Evolutionary conservation across 1,284 basidiomycete species (phyloP).

Genomic region (Trichosporon ovoides): DNA sequence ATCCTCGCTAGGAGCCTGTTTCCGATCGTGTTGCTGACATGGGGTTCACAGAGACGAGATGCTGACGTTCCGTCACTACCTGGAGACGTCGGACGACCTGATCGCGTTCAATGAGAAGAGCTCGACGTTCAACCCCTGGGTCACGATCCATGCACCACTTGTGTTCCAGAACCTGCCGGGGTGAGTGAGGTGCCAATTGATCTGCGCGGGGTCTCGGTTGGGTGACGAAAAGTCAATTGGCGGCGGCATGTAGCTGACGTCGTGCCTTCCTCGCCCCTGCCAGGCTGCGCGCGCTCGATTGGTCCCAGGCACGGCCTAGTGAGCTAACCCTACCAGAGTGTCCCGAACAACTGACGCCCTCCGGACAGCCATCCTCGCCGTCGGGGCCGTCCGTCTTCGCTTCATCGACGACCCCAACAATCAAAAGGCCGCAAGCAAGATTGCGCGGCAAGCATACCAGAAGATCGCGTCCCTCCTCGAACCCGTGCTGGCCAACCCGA

Average conservation of each 20-base stretch:
- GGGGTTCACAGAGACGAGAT: constrained; percentile 31
- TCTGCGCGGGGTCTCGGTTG: not conserved
- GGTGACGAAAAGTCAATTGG: not conserved
- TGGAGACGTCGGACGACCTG: constrained; percentile 35
- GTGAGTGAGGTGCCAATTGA: constrained; percentile 16
- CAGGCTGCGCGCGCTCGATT: too few species aligned
- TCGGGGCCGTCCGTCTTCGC: constrained; percentile 40
- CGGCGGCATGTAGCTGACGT: too few species aligned
- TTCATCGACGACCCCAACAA: constrained; percentile 30
- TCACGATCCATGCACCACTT: constrained; percentile 37
- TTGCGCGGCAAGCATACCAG: constrained; percentile 25
- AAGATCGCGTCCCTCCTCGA: constrained; percentile 26
- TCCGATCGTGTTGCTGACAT: not conserved
- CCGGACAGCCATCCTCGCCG: constrained; percentile 34
- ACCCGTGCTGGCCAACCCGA: constrained; percentile 21
- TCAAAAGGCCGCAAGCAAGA: constrained; percentile 25
- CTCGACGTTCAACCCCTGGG: constrained; percentile 42
- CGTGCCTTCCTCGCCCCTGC: too few species aligned
- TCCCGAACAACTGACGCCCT: constrained; percentile 36
- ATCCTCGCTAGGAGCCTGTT: too few species aligned
- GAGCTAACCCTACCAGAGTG: constrained; percentile 9
- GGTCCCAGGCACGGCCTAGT: not conserved
- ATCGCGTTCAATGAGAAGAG: constrained; percentile 34
- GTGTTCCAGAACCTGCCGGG: constrained; percentile 36
- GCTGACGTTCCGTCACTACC: constrained; percentile 41